Base-by-base conservation (phyloP, 495 filamentous ascomycete genomes). In the Penicillium tannophilum region DNA sequence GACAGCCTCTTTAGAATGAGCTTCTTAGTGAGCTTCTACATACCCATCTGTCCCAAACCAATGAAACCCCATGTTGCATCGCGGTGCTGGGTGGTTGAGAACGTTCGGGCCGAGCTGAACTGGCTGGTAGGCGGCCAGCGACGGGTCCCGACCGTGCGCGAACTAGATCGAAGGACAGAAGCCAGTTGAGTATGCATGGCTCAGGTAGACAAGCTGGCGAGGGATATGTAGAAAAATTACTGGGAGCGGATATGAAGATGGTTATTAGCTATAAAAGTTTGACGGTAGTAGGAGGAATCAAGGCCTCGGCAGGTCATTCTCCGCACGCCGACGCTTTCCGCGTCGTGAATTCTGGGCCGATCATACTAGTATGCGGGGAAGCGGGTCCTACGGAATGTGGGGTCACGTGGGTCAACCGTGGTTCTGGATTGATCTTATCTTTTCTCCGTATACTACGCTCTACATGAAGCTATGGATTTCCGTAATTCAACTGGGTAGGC, bases 11-110 rank as follows among this genome's bases (percentile, higher is more conserved):
- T 3, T 41, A 39, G 52, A 43, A 41, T 47, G 28, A 55, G 58
- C 24, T 59, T 23, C 3, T 55, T 42, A 56, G 31, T 36, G 8
- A 2, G 26, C 31, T n/a, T 35, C 24, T 19, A 71, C 85, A 48
- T 81, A 91, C 87, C 91, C 91, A 96, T 96, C 66, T 90, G 88
- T 8, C 91, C 91, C 28, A 96, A 75, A 4, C 91, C 91, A 62
- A 96, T 87, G 71, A 96, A 95, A 12, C 90, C 91, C 81, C 87
- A 93, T 63, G 82, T 86, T 59, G 86, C 84, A 64, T 84, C 74
- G 55, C 82, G 75, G 28, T 67, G 75, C 36, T 74, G 28, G 6
- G 84, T 82, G 0, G 73, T 78, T 26, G 88, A 86, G 61, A 90
- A 90, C 36, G 71, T 64, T 61, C 86, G 69, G 24, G 56, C 51